Conservation (phyloP, 768 basidiomycete species). For the Trametes villosa region DNA sequence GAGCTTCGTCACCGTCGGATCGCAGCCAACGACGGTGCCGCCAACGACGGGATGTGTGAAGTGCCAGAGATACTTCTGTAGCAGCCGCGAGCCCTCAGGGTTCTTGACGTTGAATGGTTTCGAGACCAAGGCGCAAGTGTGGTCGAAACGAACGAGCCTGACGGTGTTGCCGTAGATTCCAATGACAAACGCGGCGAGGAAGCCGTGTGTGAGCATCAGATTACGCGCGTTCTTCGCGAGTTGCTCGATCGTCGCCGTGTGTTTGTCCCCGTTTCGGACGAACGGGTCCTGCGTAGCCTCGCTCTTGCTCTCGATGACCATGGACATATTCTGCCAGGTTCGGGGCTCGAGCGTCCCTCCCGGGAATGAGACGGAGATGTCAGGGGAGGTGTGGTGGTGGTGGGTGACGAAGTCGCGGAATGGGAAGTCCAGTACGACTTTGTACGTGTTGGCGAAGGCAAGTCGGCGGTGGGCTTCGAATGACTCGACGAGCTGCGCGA, state of each 20-base stretch:
- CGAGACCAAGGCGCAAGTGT: too few relatives aligned
- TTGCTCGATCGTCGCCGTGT: slow-evolving; percentile 1
- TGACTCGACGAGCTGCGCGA: neutral
- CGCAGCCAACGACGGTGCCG: slow-evolving; percentile 5
- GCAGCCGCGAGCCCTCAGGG: neutral
- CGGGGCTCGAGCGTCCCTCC: neutral
- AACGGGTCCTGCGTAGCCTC: neutral
- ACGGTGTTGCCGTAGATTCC: slow-evolving; percentile 13
- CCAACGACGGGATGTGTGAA: slow-evolving; percentile 13
- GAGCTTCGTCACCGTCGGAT: slow-evolving; percentile 5
- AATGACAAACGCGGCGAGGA: slow-evolving; percentile 14
- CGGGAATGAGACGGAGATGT: slow-evolving; percentile 1
- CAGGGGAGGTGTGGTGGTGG: neutral
- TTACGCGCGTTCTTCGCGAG: slow-evolving; percentile 18
- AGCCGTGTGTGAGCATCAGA: too few relatives aligned
- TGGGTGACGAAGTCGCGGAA: neutral
- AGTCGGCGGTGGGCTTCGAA: neutral
- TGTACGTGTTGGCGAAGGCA: neutral
- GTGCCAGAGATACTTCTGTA: slow-evolving; percentile 22
- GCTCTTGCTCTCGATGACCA: slow-evolving; percentile 2
- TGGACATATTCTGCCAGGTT: neutral
- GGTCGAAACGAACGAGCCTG: slow-evolving; percentile 22
- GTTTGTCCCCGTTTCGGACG: neutral
- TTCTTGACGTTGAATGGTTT: too few relatives aligned
- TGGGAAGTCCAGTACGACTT: neutral